These are phyloP conservation scores for Usnea hakonensis DNA, from an alignment of 495 filamentous ascomycete genomes.

Conservation along the genomic window DNA sequence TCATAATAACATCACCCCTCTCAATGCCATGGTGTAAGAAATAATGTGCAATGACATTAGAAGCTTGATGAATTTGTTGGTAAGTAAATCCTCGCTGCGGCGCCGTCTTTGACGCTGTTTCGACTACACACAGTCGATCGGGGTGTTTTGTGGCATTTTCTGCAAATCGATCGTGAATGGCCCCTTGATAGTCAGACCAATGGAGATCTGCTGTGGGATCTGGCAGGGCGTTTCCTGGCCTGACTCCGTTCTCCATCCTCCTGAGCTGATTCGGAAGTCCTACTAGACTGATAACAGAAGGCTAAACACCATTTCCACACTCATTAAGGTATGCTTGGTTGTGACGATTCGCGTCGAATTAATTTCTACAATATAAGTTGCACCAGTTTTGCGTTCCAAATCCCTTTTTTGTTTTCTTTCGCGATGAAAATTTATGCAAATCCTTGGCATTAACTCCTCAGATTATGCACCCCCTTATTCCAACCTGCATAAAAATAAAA, in stretches of 20 bases:
- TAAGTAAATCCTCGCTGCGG: conserved; percentile 73
- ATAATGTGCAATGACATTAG: conserved; percentile 73
- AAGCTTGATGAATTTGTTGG: conserved; percentile 76
- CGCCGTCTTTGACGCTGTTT: conserved; percentile 58
- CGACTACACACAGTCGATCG: conserved; percentile 71
- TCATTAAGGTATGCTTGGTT: too few species aligned
- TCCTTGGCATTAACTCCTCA: too few species aligned
- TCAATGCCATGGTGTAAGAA: conserved; percentile 64
- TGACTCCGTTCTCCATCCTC: background rate
- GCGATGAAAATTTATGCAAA: too few species aligned
- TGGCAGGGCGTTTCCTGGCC: conserved; percentile 38
- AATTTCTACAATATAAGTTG: too few species aligned
- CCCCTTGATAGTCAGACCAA: conserved; percentile 73
- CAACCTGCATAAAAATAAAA: too few species aligned
- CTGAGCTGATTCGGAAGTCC: background rate
- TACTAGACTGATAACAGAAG: background rate
- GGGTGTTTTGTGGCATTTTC: conserved; percentile 68
- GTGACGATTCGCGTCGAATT: too few species aligned
- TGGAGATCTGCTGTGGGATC: conserved; percentile 71
- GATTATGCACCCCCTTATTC: too few species aligned
- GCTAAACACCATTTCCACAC: too few species aligned
- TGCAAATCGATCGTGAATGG: conserved; percentile 74
- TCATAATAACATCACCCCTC: conserved; percentile 86
- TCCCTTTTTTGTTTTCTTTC: too few species aligned
- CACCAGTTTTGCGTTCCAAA: too few species aligned